Evolutionary conservation across 2,329 filamentous ascomycete species (phyloP), one percentile per base, ranked within the genome.

Genomic region (Xylaria sp.): DNA sequence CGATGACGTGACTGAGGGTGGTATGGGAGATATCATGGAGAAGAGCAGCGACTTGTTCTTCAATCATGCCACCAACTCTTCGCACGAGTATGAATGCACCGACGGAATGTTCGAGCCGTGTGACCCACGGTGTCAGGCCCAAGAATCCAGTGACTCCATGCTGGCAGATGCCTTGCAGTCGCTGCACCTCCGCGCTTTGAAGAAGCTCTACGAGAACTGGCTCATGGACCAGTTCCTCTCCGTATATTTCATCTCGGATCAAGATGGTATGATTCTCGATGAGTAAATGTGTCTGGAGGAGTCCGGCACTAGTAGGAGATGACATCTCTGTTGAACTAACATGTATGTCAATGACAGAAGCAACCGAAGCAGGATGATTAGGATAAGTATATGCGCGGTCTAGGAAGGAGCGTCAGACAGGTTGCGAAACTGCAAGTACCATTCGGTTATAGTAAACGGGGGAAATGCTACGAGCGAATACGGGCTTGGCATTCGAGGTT

Each of bases 21-120:
- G 77, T 79, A 63, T 79, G 76, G 61, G 72, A 73, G 62, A 79
- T 71, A 53, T 79, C 77, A 57, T 79, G 76, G 6, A 79, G 72
- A 15, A 79, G 72, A 2, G 73, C 77, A 14, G 77, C 73, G 33
- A 77, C 70, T 60, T 79, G 77, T 63, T 79, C 77, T 21, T 73
- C 75, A 2, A 79, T 19, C 31, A 57, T 69, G 21, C 66, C 76
- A 14, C 76, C 74, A 1, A 75, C 76, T 42, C 65, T 71, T 49
- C 76, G 77, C 25, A 78, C 76, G 11, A 78, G 70, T 8, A 79
- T 65, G 12, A 78, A 73, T 25, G 77, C 76, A 43, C 77, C 77
- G 47, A 78, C 73, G 7, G 76, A 78, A 65, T 79, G 77, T 62
- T 79, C 76, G 35, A 78, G 71, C 17, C 77, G 75, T 11, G 76